Percentiles rank a stretch among this genome's conserved stretches.
Evolutionary conservation across 257 asterid species (phyloP).

Genomic region (Solanum arcanum): DNA sequence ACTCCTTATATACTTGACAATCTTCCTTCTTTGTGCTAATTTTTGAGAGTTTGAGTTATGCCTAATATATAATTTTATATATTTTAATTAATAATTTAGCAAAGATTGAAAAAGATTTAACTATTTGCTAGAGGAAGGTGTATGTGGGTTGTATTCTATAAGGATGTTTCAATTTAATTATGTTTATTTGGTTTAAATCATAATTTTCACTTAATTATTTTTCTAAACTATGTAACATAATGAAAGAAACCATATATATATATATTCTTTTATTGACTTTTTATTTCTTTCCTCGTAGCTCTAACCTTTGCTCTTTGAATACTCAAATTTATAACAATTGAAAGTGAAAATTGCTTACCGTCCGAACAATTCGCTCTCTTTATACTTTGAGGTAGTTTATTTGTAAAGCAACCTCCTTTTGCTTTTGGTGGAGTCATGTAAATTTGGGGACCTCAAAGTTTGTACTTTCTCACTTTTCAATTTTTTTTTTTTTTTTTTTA

Average conservation of each 20-base stretch:
- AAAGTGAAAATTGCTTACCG: rapidly evolving
- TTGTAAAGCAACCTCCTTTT: slow-evolving; percentile 6
- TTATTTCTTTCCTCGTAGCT: background rate
- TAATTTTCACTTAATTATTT: background rate
- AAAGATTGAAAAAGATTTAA: background rate
- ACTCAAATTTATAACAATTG: rapidly evolving
- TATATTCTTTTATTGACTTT: too few species aligned
- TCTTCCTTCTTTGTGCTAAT: too few species aligned
- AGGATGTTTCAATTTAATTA: too few species aligned
- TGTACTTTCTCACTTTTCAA: background rate
- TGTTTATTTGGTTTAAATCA: too few species aligned
- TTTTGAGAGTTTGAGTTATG: too few species aligned
- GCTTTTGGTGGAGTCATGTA: background rate
- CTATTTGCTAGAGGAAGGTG: background rate
- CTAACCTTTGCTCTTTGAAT: background rate
- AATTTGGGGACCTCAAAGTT: background rate
- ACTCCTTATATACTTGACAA: too few species aligned
- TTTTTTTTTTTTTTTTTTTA: too few species aligned
- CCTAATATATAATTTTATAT: background rate
- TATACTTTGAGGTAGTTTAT: background rate
- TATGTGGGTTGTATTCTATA: background rate
- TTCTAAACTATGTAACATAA: background rate
- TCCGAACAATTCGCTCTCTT: rapidly evolving
- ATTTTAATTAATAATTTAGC: background rate
- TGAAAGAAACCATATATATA: too few species aligned